Percentiles rank a stretch among this genome's conserved stretches.
These are phyloP conservation scores for Lactarius indigo DNA, from an alignment of 768 basidiomycete species.

Conservation along the genomic window DNA sequence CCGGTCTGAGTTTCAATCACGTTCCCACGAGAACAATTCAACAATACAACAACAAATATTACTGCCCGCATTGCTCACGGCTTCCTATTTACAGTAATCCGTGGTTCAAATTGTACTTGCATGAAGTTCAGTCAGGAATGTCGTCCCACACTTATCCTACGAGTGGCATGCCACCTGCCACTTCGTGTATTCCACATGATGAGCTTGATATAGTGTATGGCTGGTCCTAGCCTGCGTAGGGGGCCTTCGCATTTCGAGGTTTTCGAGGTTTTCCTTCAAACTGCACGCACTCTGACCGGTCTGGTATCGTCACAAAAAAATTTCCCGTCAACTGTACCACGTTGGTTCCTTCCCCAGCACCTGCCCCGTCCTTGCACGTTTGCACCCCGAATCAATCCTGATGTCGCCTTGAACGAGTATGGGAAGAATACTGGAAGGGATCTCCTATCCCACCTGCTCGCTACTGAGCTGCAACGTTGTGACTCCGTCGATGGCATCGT, in stretches of 20 bases:
- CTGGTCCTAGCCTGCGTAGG: background rate
- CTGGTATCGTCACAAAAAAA: background rate
- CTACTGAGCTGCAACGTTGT: background rate
- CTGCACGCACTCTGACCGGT: too few species aligned
- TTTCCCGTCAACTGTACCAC: background rate
- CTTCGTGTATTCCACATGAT: too few species aligned
- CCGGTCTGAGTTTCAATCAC: constrained; percentile 10
- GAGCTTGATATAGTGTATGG: too few species aligned
- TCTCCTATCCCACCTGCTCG: background rate
- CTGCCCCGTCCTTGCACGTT: background rate
- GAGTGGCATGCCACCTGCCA: too few species aligned
- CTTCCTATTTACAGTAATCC: too few species aligned
- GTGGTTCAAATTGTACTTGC: too few species aligned
- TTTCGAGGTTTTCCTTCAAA: too few species aligned
- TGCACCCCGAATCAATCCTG: background rate
- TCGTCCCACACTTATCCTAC: too few species aligned
- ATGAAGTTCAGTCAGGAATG: too few species aligned
- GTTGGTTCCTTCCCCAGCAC: background rate
- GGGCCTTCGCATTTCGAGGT: background rate
- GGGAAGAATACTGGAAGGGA: background rate
- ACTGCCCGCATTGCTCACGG: too few species aligned
- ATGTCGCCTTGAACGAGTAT: background rate
- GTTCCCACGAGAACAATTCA: constrained; percentile 13
- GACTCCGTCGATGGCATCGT: background rate
- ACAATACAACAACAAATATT: too few species aligned